Evolutionary conservation across 345 rosid species (phyloP).

Genomic region (Hypericum androsaemum): DNA sequence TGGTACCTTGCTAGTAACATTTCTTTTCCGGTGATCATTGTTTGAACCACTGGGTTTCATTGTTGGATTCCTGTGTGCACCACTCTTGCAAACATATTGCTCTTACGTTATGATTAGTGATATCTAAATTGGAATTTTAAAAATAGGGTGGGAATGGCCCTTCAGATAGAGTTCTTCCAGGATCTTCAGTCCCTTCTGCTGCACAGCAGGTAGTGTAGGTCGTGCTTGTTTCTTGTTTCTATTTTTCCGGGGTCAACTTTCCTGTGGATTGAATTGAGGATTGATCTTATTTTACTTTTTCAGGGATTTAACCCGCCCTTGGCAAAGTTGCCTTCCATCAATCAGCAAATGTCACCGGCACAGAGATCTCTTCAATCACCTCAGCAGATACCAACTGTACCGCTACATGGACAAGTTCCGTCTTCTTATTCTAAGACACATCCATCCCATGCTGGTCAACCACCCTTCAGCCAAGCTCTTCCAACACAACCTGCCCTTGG

Average conservation of each 20-base stretch:
- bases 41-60: background rate
- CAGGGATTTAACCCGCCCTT: conserved; percentile 38
- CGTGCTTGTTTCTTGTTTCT: conserved; percentile 3
- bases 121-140: background rate
- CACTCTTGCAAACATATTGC: background rate
- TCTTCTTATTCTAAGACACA: conserved; percentile 36
- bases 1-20: background rate
- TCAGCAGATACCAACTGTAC: conserved; percentile 39
- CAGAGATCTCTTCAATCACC: conserved; percentile 59
- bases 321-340: conserved; percentile 32
- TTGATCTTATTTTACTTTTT: background rate
- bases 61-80: background rate
- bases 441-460: conserved; percentile 28
- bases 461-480: conserved; percentile 34
- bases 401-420: conserved; percentile 35
- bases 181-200: conserved; percentile 30
- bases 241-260: background rate
- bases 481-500: conserved; percentile 42
- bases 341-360: conserved; percentile 54
- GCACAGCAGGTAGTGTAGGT: conserved; percentile 37
- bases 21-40: background rate
- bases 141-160: conserved; percentile 42
- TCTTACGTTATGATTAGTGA: conserved; percentile 1
- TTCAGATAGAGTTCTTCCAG: conserved; percentile 47
- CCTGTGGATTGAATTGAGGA: conserved; percentile 9